Conservation (phyloP, 129 eudicot species). For the Flaveria brownii region DNA sequence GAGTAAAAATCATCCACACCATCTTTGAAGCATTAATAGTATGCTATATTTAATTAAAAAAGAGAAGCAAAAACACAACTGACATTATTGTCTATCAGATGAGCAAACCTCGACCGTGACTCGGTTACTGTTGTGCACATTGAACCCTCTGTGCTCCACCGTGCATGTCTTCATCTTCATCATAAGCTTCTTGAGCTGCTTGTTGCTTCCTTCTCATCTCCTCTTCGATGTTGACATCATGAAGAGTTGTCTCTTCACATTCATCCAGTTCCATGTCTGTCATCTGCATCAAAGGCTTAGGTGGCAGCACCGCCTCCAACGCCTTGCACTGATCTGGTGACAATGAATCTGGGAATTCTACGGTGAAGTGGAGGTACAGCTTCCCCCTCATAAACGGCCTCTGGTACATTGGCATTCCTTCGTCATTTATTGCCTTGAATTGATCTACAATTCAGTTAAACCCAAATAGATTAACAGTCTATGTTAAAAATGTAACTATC, state of each 20-base stretch:
- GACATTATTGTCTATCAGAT: conserved; percentile 10
- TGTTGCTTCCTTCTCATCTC: conserved; percentile 55
- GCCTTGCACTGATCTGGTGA: conserved; percentile 36
- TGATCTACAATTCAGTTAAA: conserved; percentile 34
- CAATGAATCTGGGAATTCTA: conserved; percentile 45
- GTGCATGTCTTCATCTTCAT: conserved; percentile 69
- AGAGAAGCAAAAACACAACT: background rate
- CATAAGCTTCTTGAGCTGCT: conserved; percentile 45
- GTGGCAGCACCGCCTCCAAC: conserved; percentile 49
- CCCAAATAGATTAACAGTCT: background rate
- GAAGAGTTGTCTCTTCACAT: conserved; percentile 43
- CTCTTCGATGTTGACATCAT: conserved; percentile 42
- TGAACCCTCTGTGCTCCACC: conserved; percentile 72
- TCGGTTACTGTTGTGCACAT: conserved; percentile 53
- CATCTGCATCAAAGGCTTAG: conserved; percentile 32
- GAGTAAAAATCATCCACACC: background rate
- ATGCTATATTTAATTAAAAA: background rate
- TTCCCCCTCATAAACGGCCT: conserved; percentile 54
- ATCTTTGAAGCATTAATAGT: background rate
- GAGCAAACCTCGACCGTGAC: background rate
- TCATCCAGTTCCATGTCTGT: conserved; percentile 48
- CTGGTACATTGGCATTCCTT: conserved; percentile 53
- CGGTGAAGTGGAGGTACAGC: conserved; percentile 43
- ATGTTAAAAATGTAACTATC: background rate
- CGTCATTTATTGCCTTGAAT: conserved; percentile 64